Base-by-base conservation (phyloP, 371 early-diverging fungal species). In the Rhizopus sp. region DNA sequence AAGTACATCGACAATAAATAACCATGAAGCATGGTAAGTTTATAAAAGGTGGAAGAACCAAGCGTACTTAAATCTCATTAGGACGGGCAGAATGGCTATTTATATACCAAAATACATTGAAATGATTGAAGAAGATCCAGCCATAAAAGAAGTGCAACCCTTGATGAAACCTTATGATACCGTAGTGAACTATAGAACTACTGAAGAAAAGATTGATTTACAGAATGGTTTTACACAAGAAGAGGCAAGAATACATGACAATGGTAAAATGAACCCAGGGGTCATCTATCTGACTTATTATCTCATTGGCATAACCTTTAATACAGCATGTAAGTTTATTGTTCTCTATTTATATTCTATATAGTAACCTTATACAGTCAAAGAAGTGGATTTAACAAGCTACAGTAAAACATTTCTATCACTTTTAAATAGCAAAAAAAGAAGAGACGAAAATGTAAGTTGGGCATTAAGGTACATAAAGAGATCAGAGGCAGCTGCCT, bases 21-120 rank as follows among this genome's bases (percentile, higher is more conserved):
- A 72, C 37, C 65, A 69, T 54, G 75, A 75, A 4, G 68, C 57
- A 37, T 78, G 75, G 77, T 73, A 69, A 58, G n/a, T 5, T 16
- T 23, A 12, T 6, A 4, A 55, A 46, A 38, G 12, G 23, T 23
- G 23, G 23, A 2, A 39, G 39, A 8, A 39, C 2, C 13, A 8
- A 39, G 10, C 39, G 10, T 39, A 39, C 13, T 10, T 39, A 23
- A 23, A 23, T 23, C 23, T 23, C 13, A 15, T 1, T 54, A 77
- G 76, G 76, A 63, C 53, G 23, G 39, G 70, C 9, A 73, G 63
- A 47, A 72, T 77, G 68, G 63, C 70, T 4, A 41, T 46, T 15
- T 23, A 51, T 40, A 64, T 77, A 52, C 70, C 78, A 8, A 58
- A 55, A 9, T 59, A 74, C 0, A 12, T 74, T 2, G 44, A 63